These are phyloP conservation scores for Anastatica hierochuntica DNA, from an alignment of 345 rosid genomes.

Conservation along the genomic window DNA sequence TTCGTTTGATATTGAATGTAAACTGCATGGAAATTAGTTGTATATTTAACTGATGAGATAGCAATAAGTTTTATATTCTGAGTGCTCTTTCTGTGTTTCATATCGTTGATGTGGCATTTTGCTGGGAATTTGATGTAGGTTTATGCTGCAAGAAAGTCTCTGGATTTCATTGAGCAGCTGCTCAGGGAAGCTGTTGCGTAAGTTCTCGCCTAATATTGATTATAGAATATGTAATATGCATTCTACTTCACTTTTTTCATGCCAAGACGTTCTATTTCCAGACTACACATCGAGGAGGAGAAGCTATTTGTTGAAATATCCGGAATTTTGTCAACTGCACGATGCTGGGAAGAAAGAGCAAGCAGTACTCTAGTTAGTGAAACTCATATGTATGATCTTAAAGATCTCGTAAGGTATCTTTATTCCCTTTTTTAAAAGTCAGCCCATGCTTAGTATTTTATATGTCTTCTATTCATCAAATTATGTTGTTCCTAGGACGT, in stretches of 20 bases:
- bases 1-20: too few relatives aligned
- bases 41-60: too few relatives aligned
- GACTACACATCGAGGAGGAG: slow-evolving; percentile 62
- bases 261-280: slow-evolving; percentile 24
- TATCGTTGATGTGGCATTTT: too few relatives aligned
- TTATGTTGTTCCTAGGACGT: slow-evolving; percentile 38
- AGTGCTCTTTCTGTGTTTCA: too few relatives aligned
- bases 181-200: slow-evolving; percentile 54
- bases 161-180: slow-evolving; percentile 53
- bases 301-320: slow-evolving; percentile 43
- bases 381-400: slow-evolving; percentile 60
- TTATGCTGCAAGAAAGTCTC: slow-evolving; percentile 34
- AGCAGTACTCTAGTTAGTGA: slow-evolving; percentile 34
- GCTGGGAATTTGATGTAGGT: too few relatives aligned
- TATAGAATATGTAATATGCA: neutral
- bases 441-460: slow-evolving; percentile 3
- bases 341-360: slow-evolving; percentile 70
- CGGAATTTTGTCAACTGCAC: slow-evolving; percentile 43
- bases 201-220: slow-evolving; percentile 19
- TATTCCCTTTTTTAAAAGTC: neutral
- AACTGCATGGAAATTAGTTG: too few relatives aligned
- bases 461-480: slow-evolving; percentile 11
- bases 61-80: too few relatives aligned
- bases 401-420: slow-evolving; percentile 58
- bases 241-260: neutral